Evolutionary conservation across 2,329 filamentous ascomycete genomes (phyloP), one percentile per base, ranked within the genome.

Genomic region (Dactylellina leptospora): DNA sequence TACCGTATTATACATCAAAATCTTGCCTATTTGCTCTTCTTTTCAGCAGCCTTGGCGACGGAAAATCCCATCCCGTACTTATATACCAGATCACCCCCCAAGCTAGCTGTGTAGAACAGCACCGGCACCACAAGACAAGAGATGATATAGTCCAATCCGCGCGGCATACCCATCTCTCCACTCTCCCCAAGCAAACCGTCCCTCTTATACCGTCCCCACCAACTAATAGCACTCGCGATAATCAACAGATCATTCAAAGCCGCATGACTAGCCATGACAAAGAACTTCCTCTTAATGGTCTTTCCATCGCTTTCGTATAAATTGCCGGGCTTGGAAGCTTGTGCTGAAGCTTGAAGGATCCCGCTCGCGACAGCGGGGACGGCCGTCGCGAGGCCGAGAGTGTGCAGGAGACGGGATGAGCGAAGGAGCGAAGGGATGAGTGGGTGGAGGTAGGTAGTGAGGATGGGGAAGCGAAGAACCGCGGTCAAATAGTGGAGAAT

Each of bases 41-140:
- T 48, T n/a, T 62, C 58, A 8, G 18, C 16, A 11, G 27, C 38
- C 18, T 53, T 55, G n/a, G 45, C 47, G 27, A 45, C 68, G 3
- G 68, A 64, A 64, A 72, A 64, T 16, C 68, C 68, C 68, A 72
- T 72, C 5, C 68, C 68, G 20, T 64, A 50, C 20, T 64, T 72
- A 36, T 72, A 72, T 23, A 72, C 68, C 59, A 72, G 50, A 64
- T 72, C 68, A n/a, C 20, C 68, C 11, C 68, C 68, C 13, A 72
- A 56, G 25, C 53, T 64, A 2, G 68, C 68, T n/a, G 59, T 53
- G 23, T 51, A 72, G 51, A 72, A 64, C 22, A 72, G 22, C 11
- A 59, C 48, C 4, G 68, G 59, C 20, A 72, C 33, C 1, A 64
- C 47, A 51, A 72, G 22, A 0, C 33, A 51, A 5, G 53, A 50